These are phyloP conservation scores for Aspergillus quadrilineatus DNA, from an alignment of 2,329 filamentous ascomycete genomes.

Conservation along the genomic window DNA sequence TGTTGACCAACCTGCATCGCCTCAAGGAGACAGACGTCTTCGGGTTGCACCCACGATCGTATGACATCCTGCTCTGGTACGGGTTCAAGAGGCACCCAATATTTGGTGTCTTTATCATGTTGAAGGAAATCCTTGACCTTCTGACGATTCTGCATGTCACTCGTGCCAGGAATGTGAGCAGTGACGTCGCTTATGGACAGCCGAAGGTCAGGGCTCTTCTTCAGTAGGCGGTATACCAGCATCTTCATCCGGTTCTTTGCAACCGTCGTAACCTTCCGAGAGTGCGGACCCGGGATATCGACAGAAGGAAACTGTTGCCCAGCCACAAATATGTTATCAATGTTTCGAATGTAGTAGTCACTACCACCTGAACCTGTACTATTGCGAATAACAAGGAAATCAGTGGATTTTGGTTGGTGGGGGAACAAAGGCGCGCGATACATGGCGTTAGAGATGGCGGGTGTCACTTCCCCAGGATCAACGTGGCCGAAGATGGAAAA, in stretches of 20 bases:
- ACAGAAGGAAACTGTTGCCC: conserved; percentile 90
- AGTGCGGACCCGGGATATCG: conserved; percentile 90
- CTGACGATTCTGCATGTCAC: conserved; percentile 91
- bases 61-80: conserved; percentile 79
- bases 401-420: conserved; percentile 72
- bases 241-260: conserved; percentile 96
- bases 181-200: conserved; percentile 82
- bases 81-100: conserved; percentile 78
- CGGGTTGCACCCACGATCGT: conserved; percentile 85
- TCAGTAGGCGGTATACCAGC: conserved; percentile 85
- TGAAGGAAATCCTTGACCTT: conserved; percentile 96
- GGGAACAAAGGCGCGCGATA: conserved; percentile 92
- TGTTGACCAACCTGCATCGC: conserved; percentile 95
- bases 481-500: conserved; percentile 95
- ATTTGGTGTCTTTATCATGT: conserved; percentile 83
- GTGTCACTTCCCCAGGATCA: conserved; percentile 83
- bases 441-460: conserved; percentile 92
- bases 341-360: conserved; percentile 78
- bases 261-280: conserved; percentile 92
- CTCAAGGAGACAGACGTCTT: conserved; percentile 91
- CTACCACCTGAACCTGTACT: conserved; percentile 76
- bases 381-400: conserved; percentile 84
- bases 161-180: conserved; percentile 86
- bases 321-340: conserved; percentile 87
- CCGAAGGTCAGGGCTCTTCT: conserved; percentile 67